A percentile compares a stretch with the other conserved stretches of the same genome.
These are phyloP conservation scores for Nothophytophthora sp. DNA, from an alignment of 352 stramenopile species.

Conservation along the genomic window DNA sequence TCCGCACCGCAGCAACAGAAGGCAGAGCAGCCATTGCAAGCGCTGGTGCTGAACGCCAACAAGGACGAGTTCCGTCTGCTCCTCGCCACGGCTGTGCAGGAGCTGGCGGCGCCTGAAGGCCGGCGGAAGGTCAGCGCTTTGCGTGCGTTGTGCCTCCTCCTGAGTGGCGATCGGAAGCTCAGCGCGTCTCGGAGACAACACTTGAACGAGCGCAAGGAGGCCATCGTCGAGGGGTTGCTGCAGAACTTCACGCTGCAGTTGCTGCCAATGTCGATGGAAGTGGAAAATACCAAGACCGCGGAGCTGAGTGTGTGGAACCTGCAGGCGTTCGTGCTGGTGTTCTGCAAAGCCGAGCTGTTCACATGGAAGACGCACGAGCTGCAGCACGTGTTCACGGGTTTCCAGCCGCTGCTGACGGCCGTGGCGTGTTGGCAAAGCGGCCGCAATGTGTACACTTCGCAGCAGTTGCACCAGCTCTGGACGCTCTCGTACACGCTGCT, in stretches of 20 bases:
- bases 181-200: constrained; percentile 43
- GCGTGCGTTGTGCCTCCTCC: constrained; percentile 48
- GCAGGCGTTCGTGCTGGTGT: constrained; percentile 64
- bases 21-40: constrained; percentile 31
- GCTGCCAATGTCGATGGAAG: constrained; percentile 2
- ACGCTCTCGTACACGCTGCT: constrained; percentile 78
- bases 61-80: constrained; percentile 75
- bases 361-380: constrained; percentile 77
- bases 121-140: constrained; percentile 57
- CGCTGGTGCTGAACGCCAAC: constrained; percentile 57
- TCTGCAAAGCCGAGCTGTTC: constrained; percentile 80
- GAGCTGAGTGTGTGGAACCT: constrained; percentile 55
- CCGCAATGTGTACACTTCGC: constrained; percentile 10
- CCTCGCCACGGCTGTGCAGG: constrained; percentile 54
- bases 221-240: constrained; percentile 44
- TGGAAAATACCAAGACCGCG: not conserved
- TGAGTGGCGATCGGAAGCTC: constrained; percentile 69
- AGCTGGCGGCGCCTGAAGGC: constrained; percentile 37
- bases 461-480: constrained; percentile 74
- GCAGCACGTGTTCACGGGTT: constrained; percentile 62
- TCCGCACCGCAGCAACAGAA: constrained; percentile 5
- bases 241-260: constrained; percentile 46
- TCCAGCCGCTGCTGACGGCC: constrained; percentile 53
- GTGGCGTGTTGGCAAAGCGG: constrained; percentile 27
- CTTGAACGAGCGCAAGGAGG: constrained; percentile 55